phyloP scores from a whole-genome alignment of 2,329 filamentous ascomycete genomes.

The Amauroascus verrucosus region DNA sequence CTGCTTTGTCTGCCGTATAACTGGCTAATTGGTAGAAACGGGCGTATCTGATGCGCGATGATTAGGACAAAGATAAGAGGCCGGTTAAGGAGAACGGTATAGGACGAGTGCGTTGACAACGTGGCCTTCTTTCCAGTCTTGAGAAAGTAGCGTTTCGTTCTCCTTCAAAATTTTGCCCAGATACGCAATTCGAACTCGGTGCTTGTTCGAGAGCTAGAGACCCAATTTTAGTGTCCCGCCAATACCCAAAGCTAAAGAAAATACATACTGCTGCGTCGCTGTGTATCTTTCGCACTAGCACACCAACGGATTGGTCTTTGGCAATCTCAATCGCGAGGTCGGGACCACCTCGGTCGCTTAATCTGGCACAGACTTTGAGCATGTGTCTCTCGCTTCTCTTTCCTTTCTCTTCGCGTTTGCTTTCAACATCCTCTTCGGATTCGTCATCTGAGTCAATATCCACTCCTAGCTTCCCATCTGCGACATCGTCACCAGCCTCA shows the following conservation, averaged over 20 bases:
- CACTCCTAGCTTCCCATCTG: conserved; percentile 27
- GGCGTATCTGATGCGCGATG: neutral
- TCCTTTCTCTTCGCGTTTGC: conserved; percentile 48
- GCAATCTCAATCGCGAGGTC: conserved; percentile 52
- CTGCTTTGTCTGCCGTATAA: neutral
- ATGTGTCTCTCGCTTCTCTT: conserved; percentile 49
- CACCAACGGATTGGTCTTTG: conserved; percentile 54
- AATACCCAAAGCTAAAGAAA: neutral
- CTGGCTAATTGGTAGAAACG: no score
- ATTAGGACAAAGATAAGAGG: neutral
- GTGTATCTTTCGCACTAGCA: conserved; percentile 52
- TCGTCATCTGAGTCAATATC: conserved; percentile 35
- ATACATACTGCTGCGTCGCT: conserved; percentile 53
- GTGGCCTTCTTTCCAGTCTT: conserved; percentile 67
- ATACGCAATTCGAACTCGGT: conserved; percentile 62
- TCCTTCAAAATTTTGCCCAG: conserved; percentile 72
- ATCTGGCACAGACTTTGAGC: conserved; percentile 50
- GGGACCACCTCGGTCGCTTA: conserved; percentile 55
- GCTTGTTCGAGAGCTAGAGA: conserved; percentile 46
- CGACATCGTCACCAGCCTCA: conserved; percentile 21
- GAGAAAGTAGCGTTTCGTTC: conserved; percentile 50
- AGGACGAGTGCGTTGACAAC: conserved; percentile 61
- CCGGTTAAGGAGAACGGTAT: neutral
- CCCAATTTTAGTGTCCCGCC: neutral
- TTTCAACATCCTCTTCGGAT: conserved; percentile 31